Evolutionary conservation across 305 asterid species (phyloP).

Genomic region (Fraxinus paxiana): DNA sequence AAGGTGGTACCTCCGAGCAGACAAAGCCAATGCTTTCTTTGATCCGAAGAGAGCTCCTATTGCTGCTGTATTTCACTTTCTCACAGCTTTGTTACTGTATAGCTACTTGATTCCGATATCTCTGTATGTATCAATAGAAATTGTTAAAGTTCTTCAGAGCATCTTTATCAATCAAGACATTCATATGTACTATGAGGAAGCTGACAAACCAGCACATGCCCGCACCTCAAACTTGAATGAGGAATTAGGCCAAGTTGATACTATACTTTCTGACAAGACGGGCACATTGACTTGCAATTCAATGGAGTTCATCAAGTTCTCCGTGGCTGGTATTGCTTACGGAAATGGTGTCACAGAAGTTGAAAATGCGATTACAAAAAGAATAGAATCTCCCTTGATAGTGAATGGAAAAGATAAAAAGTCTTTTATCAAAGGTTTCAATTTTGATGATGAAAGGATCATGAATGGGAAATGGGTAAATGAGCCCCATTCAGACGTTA

Average conservation of each 20-base stretch:
- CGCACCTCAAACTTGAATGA: constrained; percentile 88
- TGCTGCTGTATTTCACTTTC: constrained; percentile 70
- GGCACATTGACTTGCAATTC: constrained; percentile 91
- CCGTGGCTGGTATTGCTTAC: constrained; percentile 79
- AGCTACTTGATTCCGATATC: constrained; percentile 81
- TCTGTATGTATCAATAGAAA: constrained; percentile 76
- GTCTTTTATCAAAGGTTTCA: constrained; percentile 66
- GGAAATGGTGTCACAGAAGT: constrained; percentile 56
- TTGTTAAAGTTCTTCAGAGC: constrained; percentile 91
- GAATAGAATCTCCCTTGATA: constrained; percentile 56
- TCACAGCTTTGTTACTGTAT: constrained; percentile 78
- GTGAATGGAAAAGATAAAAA: constrained; percentile 37
- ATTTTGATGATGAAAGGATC: constrained; percentile 71
- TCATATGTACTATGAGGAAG: constrained; percentile 80
- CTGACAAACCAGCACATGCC: constrained; percentile 84
- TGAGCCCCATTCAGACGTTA: constrained; percentile 48
- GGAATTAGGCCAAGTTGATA: constrained; percentile 86
- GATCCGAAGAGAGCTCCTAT: constrained; percentile 65
- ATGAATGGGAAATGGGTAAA: constrained; percentile 67
- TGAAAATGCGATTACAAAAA: constrained; percentile 16
- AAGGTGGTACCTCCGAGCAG: constrained; percentile 79
- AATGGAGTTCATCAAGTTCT: constrained; percentile 91
- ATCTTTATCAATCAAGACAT: constrained; percentile 72
- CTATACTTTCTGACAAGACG: constrained; percentile 90
- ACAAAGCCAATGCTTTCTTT: constrained; percentile 51